Percentiles rank a stretch among this genome's conserved stretches.
These are phyloP conservation scores for Nasturtium officinale DNA, from an alignment of 345 rosid genomes.

Conservation along the genomic window DNA sequence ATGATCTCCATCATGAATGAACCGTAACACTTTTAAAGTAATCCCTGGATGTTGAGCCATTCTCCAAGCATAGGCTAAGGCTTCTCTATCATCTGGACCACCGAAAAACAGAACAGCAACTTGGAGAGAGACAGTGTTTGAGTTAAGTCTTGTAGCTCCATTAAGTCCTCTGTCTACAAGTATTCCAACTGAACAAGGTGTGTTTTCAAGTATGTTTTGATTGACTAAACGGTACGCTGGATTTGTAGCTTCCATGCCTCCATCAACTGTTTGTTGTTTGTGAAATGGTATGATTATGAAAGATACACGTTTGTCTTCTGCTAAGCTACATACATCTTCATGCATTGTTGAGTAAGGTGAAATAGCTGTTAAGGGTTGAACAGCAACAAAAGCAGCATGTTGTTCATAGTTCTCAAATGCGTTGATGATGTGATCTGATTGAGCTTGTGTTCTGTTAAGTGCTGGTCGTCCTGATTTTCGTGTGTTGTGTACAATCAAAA, in stretches of 20 bases:
- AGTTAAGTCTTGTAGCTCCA: conserved; percentile 55
- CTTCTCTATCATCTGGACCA: conserved; percentile 90
- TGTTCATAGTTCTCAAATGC: conserved; percentile 89
- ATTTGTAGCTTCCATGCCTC: conserved; percentile 93
- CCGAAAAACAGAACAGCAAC: conserved; percentile 78
- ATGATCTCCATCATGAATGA: conserved; percentile 54
- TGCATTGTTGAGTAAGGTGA: conserved; percentile 97
- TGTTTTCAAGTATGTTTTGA: conserved; percentile 68
- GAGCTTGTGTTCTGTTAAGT: conserved; percentile 85
- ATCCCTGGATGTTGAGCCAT: conserved; percentile 75
- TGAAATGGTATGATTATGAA: conserved; percentile 87
- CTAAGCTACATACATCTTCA: conserved; percentile 82
- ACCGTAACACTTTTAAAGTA: conserved; percentile 61
- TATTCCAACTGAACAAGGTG: conserved; percentile 91
- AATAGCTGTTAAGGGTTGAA: conserved; percentile 87
- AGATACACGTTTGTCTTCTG: conserved; percentile 84
- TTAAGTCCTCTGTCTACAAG: conserved; percentile 84
- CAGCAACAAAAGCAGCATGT: conserved; percentile 54
- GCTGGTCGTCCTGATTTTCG: conserved; percentile 71
- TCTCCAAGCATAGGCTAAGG: conserved; percentile 77
- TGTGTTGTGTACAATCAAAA: conserved; percentile 87
- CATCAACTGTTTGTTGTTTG: conserved; percentile 90
- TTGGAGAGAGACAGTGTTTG: conserved; percentile 64
- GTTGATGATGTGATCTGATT: conserved; percentile 86
- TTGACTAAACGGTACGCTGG: conserved; percentile 78